Base-by-base conservation (phyloP, 352 stramenopile genomes). In the Phytophthora megakarya region DNA sequence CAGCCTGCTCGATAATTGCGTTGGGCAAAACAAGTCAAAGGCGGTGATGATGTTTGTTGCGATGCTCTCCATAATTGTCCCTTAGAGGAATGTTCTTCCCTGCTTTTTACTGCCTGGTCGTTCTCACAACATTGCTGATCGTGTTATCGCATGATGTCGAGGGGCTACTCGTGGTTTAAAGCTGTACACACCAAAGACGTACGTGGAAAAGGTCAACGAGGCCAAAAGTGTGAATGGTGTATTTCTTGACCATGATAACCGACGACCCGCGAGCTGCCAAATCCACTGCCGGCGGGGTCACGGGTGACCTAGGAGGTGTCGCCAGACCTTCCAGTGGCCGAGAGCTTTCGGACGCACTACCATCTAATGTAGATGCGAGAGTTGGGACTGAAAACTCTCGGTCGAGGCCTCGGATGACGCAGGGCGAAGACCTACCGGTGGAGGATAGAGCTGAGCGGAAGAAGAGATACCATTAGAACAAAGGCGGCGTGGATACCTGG, bases 21-120 rank as follows among this genome's bases (percentile, higher is more conserved):
- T 49, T 5, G 40, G 47, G 3, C 58, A 66, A 38, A 61, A 66
- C 46, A 66, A 66, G 11, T 60, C 48, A 1, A 56, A 66, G 16
- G 30, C 12, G 3, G 48, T 66, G 8, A 1, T 66, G n/a, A 55
- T 66, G 39, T 59, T 59, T 39, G 59, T 60, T 25, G 48, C 40
- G 6, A 25, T 59, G 22, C 16, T 59, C 5, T 60, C 48, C 30
- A 23, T 60, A 0, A 22, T 60, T 4, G 55, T 55, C 13, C 48
- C 58, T 2, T 54, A 53, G n/a, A 48, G 55, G 25, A 55, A 63
- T 35, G 37, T 48, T 1, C 44, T 54, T 5, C 15, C 49, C 3
- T 46, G 40, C 6, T 54, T 47, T 47, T 30, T 63, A 6, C 13
- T 58, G 18, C 47, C 57, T 11, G 47, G 39, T 0, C 40, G 49